Conservation (phyloP, 257 asterid genomes). For the Coffea eugenioides region DNA sequence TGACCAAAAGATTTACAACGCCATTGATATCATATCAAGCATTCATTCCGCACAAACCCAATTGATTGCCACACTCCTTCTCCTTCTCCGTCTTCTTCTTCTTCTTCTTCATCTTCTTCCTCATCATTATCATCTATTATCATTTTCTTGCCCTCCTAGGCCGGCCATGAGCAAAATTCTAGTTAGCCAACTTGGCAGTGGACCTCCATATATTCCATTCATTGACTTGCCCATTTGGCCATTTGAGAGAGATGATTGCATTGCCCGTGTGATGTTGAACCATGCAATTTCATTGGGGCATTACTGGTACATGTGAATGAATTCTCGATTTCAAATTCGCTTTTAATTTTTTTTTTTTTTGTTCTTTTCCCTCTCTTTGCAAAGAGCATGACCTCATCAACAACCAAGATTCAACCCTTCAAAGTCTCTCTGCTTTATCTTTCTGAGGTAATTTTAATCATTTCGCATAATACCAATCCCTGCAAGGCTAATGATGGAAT, state of each 20-base stretch:
- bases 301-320: slow-evolving; percentile 30
- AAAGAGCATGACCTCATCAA: slow-evolving; percentile 31
- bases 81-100: slow-evolving; percentile 14
- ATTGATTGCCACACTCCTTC: slow-evolving; percentile 27
- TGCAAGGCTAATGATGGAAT: slow-evolving; percentile 84
- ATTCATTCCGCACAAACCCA: slow-evolving; percentile 31
- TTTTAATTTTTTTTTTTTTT: slow-evolving; percentile 16
- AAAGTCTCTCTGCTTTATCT: slow-evolving; percentile 5
- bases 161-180: slow-evolving; percentile 18
- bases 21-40: slow-evolving; percentile 32
- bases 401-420: slow-evolving; percentile 10
- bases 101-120: slow-evolving; percentile 17
- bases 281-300: slow-evolving; percentile 31
- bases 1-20: slow-evolving; percentile 54
- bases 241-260: slow-evolving; percentile 12
- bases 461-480: slow-evolving; percentile 74
- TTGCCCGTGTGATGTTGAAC: slow-evolving; percentile 4
- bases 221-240: not conserved
- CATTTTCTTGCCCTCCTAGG: slow-evolving; percentile 22
- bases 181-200: not conserved
- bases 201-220: not conserved
- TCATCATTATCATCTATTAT: slow-evolving; percentile 56
- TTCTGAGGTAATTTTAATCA: slow-evolving; percentile 59
- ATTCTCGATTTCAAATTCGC: slow-evolving; percentile 10
- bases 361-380: not conserved